Evolutionary conservation across 148 eudicot species (phyloP), one percentile per base, ranked within the genome.

Genomic region (Nyssa sinensis): DNA sequence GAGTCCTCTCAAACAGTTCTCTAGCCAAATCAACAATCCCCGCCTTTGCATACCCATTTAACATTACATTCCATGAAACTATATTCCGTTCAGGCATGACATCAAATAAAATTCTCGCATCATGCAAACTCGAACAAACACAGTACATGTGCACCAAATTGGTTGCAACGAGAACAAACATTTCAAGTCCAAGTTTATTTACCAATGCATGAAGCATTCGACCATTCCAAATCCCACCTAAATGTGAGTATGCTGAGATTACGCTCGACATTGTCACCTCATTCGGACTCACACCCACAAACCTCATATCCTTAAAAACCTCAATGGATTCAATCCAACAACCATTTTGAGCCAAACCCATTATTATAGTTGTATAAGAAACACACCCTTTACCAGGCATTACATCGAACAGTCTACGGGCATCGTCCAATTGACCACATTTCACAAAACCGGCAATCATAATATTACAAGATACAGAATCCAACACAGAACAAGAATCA

Each of bases 61-160:
- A 71, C 98, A 93, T 86, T 53, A 93, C 98, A 85, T 93, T 93
- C 93, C 91, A 86, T 0, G 96, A 76, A 85, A 93, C 98, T 35
- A 86, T 71, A 81, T 90, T 93, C 75, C 69, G 86, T 60, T 91
- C 92, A 25, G 78, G 72, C 88, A 93, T 93, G 61, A 85, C 88
- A 82, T 78, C 79, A 76, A 93, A 93, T 63, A 93, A 81, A 33
- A 75, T 75, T 71, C 81, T 80, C 5, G 88, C 98, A 63, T 87
- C 86, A 71, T 65, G 71, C 65, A 93, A 79, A 74, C 85, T 78
- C 49, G 85, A 81, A 74, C 73, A 71, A 25, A 79, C 61, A 71
- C 90, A 93, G 70, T 91, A 91, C 74, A 93, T 63, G 67, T 85
- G 85, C 73, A 93, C 72, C 75, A 93, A 82, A 82, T 91, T 93